Conservation (phyloP, 805 yeast genomes). For the Barnettozyma sucrosica region DNA sequence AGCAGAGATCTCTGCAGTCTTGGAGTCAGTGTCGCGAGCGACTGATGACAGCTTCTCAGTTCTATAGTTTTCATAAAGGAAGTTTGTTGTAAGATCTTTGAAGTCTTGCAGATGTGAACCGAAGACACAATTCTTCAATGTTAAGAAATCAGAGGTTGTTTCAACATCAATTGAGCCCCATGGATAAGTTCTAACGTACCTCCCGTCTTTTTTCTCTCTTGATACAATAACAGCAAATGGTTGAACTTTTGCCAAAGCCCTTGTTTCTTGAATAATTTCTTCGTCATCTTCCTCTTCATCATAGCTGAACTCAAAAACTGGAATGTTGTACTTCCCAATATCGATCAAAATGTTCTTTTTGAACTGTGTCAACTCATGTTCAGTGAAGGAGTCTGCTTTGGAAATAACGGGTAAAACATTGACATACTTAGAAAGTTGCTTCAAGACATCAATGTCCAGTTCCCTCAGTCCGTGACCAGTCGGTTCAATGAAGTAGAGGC, state of each 20-base stretch:
- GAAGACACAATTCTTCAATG: constrained; percentile 62
- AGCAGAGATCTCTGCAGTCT: constrained; percentile 1
- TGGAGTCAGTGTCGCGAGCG: constrained; percentile 26
- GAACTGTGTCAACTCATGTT: constrained; percentile 49
- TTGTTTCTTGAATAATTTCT: constrained; percentile 66
- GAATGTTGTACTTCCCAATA: constrained; percentile 63
- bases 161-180: constrained; percentile 64
- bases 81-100: constrained; percentile 73
- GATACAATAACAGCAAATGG: constrained; percentile 73
- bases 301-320: constrained; percentile 63
- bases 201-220: constrained; percentile 47
- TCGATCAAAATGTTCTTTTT: constrained; percentile 57
- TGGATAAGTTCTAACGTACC: constrained; percentile 63
- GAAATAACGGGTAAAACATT: constrained; percentile 69
- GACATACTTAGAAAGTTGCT: constrained; percentile 61
- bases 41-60: constrained; percentile 67
- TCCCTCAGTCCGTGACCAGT: constrained; percentile 77
- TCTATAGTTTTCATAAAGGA: constrained; percentile 72
- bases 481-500: constrained; percentile 67
- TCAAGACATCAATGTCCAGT: constrained; percentile 67
- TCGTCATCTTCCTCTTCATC: constrained; percentile 70
- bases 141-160: constrained; percentile 45
- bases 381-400: constrained; percentile 68
- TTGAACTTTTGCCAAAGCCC: constrained; percentile 53
- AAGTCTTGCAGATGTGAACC: constrained; percentile 82